Base-by-base conservation (phyloP, 2,329 filamentous ascomycete genomes). In the Kalaharituber pfeilii region DNA sequence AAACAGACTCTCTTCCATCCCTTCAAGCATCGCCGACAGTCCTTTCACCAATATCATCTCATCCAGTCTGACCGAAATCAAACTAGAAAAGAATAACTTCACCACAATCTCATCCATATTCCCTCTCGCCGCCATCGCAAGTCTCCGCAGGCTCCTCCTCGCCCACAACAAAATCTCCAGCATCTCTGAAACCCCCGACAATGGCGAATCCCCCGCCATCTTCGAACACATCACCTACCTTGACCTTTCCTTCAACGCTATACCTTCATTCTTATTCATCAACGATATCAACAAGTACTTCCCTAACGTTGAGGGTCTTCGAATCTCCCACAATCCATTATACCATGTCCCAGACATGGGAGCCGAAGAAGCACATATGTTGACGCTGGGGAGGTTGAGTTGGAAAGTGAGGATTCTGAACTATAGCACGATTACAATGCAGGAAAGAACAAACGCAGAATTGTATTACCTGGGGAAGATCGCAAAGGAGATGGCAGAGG, bases 401-500 rank as follows among this genome's bases (percentile, higher is more conserved):
- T 75, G 76, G 1, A 70, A 71, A 1, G 75, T 96, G 8, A 75
- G 75, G 52, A 73, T 72, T 0, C 74, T 95, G 27, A 91, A 91
- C 66, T 86, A 84, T 66, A 80, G 80, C 58, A 70, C 72, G 15
- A 80, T 96, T 61, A 80, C 80, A 0, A 62, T 72, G 1, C 78
- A 81, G 42, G 88, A 96, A 66, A 79, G 89, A 18, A 74, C 79
- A 53, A 91, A 96, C 64, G 87, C 87, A 3, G 91, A 96, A 63
- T 81, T 89, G 64, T 98, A 94, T 67, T 98, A 98, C 67, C 77
- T 96, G 9, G 85, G 82, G 0, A 77, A 84, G 53, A 91, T 95
- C 55, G 84, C 77, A 9, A 80, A 80, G 58, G 84, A 91, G 65
- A 72, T 95, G 36, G 75, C 79, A 1, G 70, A 73, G 2, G 75